Conservation (phyloP, 1,284 basidiomycete genomes). For the Prillingera fragicola region DNA sequence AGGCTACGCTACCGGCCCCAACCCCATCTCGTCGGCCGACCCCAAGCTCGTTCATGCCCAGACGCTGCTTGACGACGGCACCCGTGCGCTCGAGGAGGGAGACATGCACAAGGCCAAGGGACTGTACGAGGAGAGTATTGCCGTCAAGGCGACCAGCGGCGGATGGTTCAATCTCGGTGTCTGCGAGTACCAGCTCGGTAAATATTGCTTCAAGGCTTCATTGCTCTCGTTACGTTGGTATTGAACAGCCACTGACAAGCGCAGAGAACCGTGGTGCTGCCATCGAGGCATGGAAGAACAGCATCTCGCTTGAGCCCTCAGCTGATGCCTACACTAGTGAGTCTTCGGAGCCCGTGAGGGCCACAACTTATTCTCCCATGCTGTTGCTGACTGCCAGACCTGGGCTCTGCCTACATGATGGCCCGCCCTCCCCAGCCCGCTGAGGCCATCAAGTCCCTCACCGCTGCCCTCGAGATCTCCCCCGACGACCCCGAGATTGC, state of each 20-base stretch:
- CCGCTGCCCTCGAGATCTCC: slow-evolving; percentile 75
- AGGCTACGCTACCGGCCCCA: slow-evolving; percentile 79
- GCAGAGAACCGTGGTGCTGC: slow-evolving; percentile 79
- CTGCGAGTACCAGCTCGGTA: slow-evolving; percentile 45
- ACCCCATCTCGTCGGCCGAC: slow-evolving; percentile 71
- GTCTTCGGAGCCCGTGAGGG: slow-evolving; percentile 36
- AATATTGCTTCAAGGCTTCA: no score
- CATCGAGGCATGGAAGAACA: slow-evolving; percentile 80
- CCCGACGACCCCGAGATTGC: slow-evolving; percentile 92
- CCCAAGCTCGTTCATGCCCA: slow-evolving; percentile 77
- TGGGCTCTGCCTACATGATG: slow-evolving; percentile 91
- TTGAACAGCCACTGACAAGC: slow-evolving; percentile 8
- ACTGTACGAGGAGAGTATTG: slow-evolving; percentile 71
- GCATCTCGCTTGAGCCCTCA: slow-evolving; percentile 74
- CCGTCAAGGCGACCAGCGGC: slow-evolving; percentile 68
- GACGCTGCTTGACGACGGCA: slow-evolving; percentile 77
- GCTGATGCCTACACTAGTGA: slow-evolving; percentile 88
- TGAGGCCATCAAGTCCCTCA: slow-evolving; percentile 80
- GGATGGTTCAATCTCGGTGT: slow-evolving; percentile 47
- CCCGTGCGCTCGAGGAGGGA: slow-evolving; percentile 79
- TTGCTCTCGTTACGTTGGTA: background rate
- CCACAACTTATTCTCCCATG: background rate
- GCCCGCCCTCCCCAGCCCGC: slow-evolving; percentile 78
- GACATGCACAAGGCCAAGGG: slow-evolving; percentile 74
- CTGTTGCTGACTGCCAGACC: slow-evolving; percentile 54